Percentiles rank a stretch among this genome's conserved stretches.
phyloP scores from a whole-genome alignment of 495 filamentous ascomycete species.

The Talaromyces thailandensis region DNA sequence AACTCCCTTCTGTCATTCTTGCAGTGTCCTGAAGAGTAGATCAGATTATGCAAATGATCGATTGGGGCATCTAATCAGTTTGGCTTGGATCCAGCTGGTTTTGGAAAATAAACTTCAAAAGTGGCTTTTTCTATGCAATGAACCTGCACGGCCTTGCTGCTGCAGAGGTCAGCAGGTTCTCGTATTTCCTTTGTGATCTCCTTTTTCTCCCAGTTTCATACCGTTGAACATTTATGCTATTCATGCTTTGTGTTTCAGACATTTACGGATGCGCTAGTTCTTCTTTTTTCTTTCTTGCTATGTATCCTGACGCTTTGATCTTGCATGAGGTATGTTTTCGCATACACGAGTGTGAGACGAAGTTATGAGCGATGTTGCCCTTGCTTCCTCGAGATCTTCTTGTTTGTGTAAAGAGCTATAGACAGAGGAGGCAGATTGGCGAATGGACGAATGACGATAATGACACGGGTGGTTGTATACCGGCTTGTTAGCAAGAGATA shows the following conservation, averaged over 20 bases:
- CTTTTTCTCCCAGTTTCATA: constrained; percentile 3
- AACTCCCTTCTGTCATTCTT: constrained; percentile 16
- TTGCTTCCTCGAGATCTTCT: constrained; percentile 20
- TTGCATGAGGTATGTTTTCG: constrained; percentile 33
- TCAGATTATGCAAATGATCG: background rate
- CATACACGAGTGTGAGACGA: constrained; percentile 22
- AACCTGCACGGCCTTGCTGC: background rate
- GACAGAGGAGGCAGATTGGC: constrained; percentile 12
- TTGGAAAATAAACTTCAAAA: constrained; percentile 7
- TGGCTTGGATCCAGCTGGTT: constrained; percentile 9
- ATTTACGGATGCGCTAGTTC: constrained; percentile 26
- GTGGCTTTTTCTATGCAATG: constrained; percentile 7
- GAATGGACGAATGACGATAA: constrained; percentile 17
- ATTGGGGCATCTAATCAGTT: constrained; percentile 5
- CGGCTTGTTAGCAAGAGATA: constrained; percentile 23
- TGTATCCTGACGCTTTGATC: constrained; percentile 32
- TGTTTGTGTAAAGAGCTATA: constrained; percentile 12
- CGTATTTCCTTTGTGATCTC: constrained; percentile 5
- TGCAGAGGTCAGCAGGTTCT: background rate
- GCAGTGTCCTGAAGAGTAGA: background rate
- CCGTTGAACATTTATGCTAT: constrained; percentile 6
- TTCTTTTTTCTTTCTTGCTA: constrained; percentile 18
- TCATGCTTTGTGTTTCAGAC: constrained; percentile 20
- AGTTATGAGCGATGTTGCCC: constrained; percentile 25
- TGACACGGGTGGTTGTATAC: constrained; percentile 24